Conservation (phyloP, 768 basidiomycete species). For the Neoboletus subvelutipes region DNA sequence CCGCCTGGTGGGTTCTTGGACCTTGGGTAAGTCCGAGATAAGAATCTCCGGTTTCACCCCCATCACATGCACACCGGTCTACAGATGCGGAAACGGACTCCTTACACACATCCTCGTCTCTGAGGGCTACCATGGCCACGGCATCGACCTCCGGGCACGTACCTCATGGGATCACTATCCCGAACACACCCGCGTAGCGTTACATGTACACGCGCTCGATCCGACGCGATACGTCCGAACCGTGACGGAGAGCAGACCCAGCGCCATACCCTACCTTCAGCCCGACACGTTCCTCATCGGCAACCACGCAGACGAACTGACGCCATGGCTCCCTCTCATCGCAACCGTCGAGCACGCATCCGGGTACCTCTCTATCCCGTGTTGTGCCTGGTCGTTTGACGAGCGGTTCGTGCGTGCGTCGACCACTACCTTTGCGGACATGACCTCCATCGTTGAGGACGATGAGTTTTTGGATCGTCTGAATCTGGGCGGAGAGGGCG, state of each 20-base stretch:
- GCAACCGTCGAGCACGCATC: conserved; percentile 59
- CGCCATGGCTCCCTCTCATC: conserved; percentile 90
- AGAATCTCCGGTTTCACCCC: background rate
- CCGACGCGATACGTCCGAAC: conserved; percentile 37
- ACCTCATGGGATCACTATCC: conserved; percentile 85
- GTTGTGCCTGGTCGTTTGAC: conserved; percentile 87
- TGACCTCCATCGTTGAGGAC: conserved; percentile 11
- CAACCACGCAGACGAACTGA: conserved; percentile 95
- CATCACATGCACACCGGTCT: background rate
- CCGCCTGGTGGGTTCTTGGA: conserved; percentile 88
- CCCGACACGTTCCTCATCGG: conserved; percentile 77
- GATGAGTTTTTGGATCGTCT: conserved; percentile 42
- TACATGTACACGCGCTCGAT: conserved; percentile 72
- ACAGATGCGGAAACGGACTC: conserved; percentile 89
- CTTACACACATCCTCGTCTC: conserved; percentile 81
- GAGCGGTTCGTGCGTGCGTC: conserved; percentile 54
- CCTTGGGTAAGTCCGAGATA: conserved; percentile 57
- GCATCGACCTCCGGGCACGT: conserved; percentile 84
- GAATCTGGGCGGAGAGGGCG: conserved; percentile 63
- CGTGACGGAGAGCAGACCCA: background rate
- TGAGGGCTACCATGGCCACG: conserved; percentile 83
- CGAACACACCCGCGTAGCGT: conserved; percentile 50
- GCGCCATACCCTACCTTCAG: conserved; percentile 32
- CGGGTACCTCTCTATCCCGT: conserved; percentile 84
- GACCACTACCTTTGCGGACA: conserved; percentile 27